These are phyloP conservation scores for Alternaria alternata DNA, from an alignment of 2,329 filamentous ascomycete species.

Conservation along the genomic window DNA sequence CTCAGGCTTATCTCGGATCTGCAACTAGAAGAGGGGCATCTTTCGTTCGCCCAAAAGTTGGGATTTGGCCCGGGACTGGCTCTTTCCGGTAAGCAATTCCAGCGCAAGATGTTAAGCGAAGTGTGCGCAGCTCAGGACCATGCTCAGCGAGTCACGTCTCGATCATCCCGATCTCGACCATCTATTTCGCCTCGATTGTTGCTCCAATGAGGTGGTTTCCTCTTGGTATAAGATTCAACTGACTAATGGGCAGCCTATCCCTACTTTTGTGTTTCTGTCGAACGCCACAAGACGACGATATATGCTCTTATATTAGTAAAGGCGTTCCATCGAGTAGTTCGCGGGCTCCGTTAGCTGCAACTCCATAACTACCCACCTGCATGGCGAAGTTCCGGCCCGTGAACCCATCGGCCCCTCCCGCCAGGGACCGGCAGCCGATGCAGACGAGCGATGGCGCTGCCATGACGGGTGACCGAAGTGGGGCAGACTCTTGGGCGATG, in stretches of 20 bases:
- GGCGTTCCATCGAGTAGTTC: not conserved
- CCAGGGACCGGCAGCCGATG: not conserved
- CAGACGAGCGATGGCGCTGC: not conserved
- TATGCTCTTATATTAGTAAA: not conserved
- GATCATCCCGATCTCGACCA: not conserved
- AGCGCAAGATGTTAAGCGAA: slow-evolving; percentile 22
- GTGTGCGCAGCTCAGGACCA: slow-evolving; percentile 9
- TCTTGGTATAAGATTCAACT: not conserved
- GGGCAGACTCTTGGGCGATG: slow-evolving; percentile 12
- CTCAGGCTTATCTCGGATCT: not conserved
- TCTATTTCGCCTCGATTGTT: not conserved
- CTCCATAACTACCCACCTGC: not conserved
- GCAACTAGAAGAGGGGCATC: not conserved
- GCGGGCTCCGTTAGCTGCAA: slow-evolving; percentile 11
- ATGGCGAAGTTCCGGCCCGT: slow-evolving; percentile 19
- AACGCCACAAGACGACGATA: not conserved
- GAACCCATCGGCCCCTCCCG: not conserved
- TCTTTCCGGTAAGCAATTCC: slow-evolving; percentile 29
- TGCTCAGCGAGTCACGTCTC: not conserved
- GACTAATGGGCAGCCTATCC: not conserved
- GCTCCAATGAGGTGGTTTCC: not conserved
- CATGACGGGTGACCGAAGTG: slow-evolving; percentile 2
- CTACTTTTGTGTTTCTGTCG: not conserved
- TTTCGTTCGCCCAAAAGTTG: slow-evolving; percentile 3
- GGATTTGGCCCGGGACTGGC: slow-evolving; percentile 8